These are phyloP conservation scores for Solanum chmielewskii DNA, from an alignment of 257 asterid genomes.

Conservation along the genomic window DNA sequence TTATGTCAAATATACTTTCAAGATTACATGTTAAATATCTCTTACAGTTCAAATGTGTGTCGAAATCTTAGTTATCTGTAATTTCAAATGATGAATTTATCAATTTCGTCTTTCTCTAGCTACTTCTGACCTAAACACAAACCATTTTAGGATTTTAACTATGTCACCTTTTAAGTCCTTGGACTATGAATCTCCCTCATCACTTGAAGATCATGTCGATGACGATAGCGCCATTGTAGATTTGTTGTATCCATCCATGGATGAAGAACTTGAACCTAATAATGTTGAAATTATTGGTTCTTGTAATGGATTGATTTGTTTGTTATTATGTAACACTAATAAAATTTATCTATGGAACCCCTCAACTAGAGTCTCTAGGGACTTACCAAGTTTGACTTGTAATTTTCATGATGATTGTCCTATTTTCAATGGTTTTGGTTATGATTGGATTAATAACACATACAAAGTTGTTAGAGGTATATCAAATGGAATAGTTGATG, in stretches of 20 bases:
- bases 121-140: not conserved
- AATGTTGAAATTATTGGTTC: not conserved
- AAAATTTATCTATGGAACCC: not conserved
- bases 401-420: not conserved
- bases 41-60: not conserved
- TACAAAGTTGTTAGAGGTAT: not conserved
- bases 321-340: not conserved
- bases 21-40: not conserved
- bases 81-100: not conserved
- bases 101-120: not conserved
- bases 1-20: not conserved
- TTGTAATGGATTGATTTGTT: not conserved
- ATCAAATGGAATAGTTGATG: not conserved
- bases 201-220: not conserved
- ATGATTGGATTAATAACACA: not conserved
- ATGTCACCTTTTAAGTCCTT: not conserved
- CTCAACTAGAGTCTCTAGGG: not conserved
- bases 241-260: not conserved
- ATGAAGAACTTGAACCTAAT: not conserved
- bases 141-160: not conserved
- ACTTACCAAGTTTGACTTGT: not conserved
- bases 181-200: not conserved
- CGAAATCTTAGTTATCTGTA: not conserved
- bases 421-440: not conserved
- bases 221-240: not conserved